A percentile compares a stretch with the other conserved stretches of the same genome.
These are phyloP conservation scores for Scortechinia acanthostroma DNA, from an alignment of 2,329 filamentous ascomycete genomes.

Conservation along the genomic window DNA sequence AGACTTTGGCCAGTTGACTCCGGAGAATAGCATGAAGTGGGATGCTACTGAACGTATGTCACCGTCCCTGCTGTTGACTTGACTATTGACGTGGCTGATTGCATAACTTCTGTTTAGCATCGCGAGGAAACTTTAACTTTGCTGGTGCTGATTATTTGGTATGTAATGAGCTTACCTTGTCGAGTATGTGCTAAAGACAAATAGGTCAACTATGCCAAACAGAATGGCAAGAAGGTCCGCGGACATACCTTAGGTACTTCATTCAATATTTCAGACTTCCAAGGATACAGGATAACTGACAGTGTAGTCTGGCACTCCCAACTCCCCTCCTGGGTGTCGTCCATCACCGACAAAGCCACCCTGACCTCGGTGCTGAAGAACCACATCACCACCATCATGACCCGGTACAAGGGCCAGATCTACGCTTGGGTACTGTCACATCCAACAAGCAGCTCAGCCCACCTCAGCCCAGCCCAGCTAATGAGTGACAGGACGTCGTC, in stretches of 20 bases:
- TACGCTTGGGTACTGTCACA: constrained; percentile 35
- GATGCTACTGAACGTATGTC: constrained; percentile 37
- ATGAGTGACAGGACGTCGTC: constrained; percentile 53
- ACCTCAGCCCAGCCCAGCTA: constrained; percentile 7
- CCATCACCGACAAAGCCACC: constrained; percentile 38
- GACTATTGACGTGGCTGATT: not conserved
- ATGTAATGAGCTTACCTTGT: too few relatives aligned
- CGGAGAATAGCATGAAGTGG: constrained; percentile 70
- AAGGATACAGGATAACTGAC: not conserved
- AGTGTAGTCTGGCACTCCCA: constrained; percentile 51
- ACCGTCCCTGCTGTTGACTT: constrained; percentile 2
- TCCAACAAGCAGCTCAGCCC: too few relatives aligned
- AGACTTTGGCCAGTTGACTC: constrained; percentile 58
- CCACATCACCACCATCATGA: constrained; percentile 50
- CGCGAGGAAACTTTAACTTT: constrained; percentile 44
- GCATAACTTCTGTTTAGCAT: constrained; percentile 7
- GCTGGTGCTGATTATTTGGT: constrained; percentile 48
- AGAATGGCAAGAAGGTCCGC: constrained; percentile 49
- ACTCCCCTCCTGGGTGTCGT: constrained; percentile 49
- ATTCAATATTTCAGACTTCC: not conserved
- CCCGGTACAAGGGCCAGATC: constrained; percentile 56
- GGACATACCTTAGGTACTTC: constrained; percentile 48
- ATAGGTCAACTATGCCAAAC: not conserved
- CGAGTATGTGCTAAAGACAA: too few relatives aligned
- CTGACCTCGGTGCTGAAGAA: constrained; percentile 48